Conservation (phyloP, 352 stramenopile species). For the Thalassiosira sp. region DNA sequence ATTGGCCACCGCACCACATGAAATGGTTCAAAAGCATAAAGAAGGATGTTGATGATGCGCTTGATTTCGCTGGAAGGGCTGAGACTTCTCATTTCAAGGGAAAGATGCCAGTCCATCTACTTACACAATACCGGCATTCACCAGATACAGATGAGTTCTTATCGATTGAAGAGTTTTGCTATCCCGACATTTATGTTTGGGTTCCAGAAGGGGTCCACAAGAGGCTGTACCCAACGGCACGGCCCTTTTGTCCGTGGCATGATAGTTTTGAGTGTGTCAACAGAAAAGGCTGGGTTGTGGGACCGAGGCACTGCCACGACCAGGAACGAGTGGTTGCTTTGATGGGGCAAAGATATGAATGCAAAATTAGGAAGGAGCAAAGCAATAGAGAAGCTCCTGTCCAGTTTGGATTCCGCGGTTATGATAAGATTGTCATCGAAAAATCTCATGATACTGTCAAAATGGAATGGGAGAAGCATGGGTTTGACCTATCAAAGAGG, state of each 20-base stretch:
- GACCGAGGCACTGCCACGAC: conserved; percentile 8
- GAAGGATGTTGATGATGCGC: neutral
- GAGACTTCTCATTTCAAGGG: neutral
- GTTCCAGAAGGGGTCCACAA: conserved; percentile 7
- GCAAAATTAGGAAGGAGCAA: neutral
- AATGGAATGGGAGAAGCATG: conserved; percentile 10
- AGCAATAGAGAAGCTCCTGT: too few relatives aligned
- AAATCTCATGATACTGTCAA: conserved; percentile 9
- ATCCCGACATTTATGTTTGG: conserved; percentile 10
- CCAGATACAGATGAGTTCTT: conserved; percentile 11
- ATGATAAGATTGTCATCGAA: conserved; percentile 9
- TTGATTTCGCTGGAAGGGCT: neutral
- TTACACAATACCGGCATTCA: too few relatives aligned
- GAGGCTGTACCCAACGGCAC: neutral
- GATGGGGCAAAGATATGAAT: conserved; percentile 4
- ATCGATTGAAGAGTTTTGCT: conserved; percentile 1
- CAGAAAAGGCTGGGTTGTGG: conserved; percentile 3
- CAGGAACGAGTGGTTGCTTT: neutral
- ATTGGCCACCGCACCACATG: conserved; percentile 6
- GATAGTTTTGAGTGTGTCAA: neutral
- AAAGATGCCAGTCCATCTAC: neutral
- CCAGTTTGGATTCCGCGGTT: neutral
- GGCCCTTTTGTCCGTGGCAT: conserved; percentile 11
- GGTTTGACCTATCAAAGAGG: conserved; percentile 8
- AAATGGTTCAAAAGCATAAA: conserved; percentile 3